Base-by-base conservation (phyloP, 2,329 filamentous ascomycete genomes). In the Tolypocladium guangdongense region DNA sequence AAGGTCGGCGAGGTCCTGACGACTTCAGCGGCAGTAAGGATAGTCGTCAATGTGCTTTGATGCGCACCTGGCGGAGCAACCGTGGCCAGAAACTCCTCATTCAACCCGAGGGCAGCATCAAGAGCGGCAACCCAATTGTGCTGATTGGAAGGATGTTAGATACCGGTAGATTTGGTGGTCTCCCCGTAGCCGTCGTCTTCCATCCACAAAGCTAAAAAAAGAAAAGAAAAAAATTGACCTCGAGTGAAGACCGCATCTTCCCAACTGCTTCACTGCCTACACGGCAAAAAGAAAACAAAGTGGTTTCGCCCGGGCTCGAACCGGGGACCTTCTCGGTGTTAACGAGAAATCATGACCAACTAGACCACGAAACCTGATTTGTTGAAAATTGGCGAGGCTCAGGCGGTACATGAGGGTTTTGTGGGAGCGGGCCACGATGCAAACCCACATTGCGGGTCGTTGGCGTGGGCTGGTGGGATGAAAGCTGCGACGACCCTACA, bases 11-110 rank as follows among this genome's bases (percentile, higher is more conserved):
- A 50, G 41, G 36, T 50, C 0, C 67, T 75, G 1, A 65, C 71
- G 1, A 73, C 80, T 2, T 65, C 81, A 2, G 78, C 81, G 54
- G 77, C 78, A 0, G 81, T 81, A 77, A 81, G 81, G 61, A 27
- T n/a, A n/a, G n/a, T n/a, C n/a, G n/a, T n/a, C n/a, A n/a, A n/a
- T n/a, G n/a, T n/a, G n/a, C n/a, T n/a, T n/a, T n/a, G 27, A 27
- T 27, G 27, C 27, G 6, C 27, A 27, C 27, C 27, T 27, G 27
- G 27, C 6, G 6, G 27, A 27, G 6, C 3, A 3, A 3, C 27
- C 27, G 27, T n/a, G n/a, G n/a, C n/a, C n/a, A 6, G 6, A 3
- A 27, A 18, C 18, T 43, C 12, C 49, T 43, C 8, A 27, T 43
- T 33, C 24, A 43, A 18, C 49, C 37, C 14, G 49, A 37, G 8